These are phyloP conservation scores for Pezicula radicicola DNA, from an alignment of 2,329 filamentous ascomycete species.

Conservation along the genomic window DNA sequence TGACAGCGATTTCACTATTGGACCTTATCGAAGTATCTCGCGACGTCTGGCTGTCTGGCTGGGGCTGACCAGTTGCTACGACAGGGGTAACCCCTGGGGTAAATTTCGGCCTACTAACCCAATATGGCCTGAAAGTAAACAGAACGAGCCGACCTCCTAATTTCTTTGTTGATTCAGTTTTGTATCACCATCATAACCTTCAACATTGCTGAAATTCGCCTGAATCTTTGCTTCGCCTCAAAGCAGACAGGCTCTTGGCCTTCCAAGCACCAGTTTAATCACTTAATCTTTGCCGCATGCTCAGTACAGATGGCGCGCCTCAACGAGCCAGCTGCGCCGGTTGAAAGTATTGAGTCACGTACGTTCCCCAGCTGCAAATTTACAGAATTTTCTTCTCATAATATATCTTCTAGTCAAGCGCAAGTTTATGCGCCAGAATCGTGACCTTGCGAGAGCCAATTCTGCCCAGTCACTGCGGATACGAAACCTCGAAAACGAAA, in stretches of 20 bases:
- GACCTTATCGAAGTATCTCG: neutral
- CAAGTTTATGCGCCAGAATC: constrained; percentile 78
- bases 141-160: constrained; percentile 2
- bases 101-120: constrained; percentile 1
- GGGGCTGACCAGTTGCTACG: constrained; percentile 1
- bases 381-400: constrained; percentile 8
- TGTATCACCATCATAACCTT: neutral
- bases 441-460: constrained; percentile 78
- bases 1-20: neutral
- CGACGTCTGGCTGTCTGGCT: neutral
- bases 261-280: neutral
- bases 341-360: constrained; percentile 71
- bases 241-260: neutral
- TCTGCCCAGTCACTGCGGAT: constrained; percentile 76
- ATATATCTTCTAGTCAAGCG: constrained; percentile 58
- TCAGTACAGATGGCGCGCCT: constrained; percentile 66
- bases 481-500: constrained; percentile 72
- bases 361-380: constrained; percentile 35
- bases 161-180: constrained; percentile 3
- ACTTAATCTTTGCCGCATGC: constrained; percentile 21
- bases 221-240: neutral
- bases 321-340: constrained; percentile 68
- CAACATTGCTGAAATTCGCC: neutral
- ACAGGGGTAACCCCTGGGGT: neutral
- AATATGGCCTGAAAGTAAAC: constrained; percentile 26